Percentiles rank a stretch among this genome's conserved stretches.
Evolutionary conservation across 805 yeast genomes (phyloP).

Genomic region (Ogataea wickerhamii): DNA sequence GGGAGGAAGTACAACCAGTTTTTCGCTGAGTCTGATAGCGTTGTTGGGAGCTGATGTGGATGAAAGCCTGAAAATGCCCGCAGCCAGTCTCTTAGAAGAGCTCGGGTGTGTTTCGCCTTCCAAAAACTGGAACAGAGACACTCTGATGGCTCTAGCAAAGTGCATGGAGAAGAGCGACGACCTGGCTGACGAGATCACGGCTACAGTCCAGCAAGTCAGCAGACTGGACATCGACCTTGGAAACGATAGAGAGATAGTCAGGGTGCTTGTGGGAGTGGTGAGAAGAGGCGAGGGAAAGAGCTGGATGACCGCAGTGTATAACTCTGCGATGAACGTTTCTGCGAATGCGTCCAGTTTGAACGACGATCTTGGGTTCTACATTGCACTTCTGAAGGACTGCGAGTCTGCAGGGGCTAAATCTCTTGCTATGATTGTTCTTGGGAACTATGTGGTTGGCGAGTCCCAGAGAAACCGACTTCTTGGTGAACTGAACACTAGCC

Average conservation of each 20-base stretch:
- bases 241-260: conserved; percentile 7
- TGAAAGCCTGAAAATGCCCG: conserved; percentile 6
- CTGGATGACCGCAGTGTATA: conserved; percentile 5
- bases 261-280: conserved; percentile 4
- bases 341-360: conserved; percentile 10
- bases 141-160: conserved; percentile 2
- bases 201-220: conserved; percentile 8
- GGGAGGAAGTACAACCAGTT: neutral
- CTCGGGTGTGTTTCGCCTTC: neutral
- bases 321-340: conserved; percentile 17
- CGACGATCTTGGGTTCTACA: conserved; percentile 12
- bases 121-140: neutral
- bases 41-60: neutral
- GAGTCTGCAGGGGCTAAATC: conserved; percentile 3
- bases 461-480: conserved; percentile 6
- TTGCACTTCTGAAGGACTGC: conserved; percentile 1
- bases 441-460: conserved; percentile 16
- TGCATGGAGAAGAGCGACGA: neutral
- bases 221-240: conserved; percentile 8
- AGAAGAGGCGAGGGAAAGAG: neutral
- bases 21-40: neutral
- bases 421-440: conserved; percentile 15
- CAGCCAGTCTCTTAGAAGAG: conserved; percentile 12
- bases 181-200: neutral
- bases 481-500: neutral